Percentiles rank a stretch among this genome's conserved stretches.
Evolutionary conservation across 1,284 basidiomycete species (phyloP).

Genomic region (Mycosarcoma mackinlayi): DNA sequence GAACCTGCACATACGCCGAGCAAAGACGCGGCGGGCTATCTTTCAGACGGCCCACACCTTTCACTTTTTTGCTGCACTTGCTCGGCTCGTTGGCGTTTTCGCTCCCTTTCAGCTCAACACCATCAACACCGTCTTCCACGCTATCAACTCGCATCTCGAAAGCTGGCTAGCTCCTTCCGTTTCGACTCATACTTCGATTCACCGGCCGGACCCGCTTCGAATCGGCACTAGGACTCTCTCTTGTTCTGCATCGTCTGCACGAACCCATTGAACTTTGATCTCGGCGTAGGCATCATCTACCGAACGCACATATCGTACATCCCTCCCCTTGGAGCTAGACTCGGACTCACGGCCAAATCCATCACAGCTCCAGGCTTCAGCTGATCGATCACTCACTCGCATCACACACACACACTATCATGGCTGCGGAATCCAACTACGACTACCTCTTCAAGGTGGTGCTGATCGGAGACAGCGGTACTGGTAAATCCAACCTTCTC

Average conservation of each 20-base stretch:
- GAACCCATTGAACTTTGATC: neutral
- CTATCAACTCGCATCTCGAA: too few relatives aligned
- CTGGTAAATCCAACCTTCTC: constrained; percentile 83
- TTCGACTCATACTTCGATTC: neutral
- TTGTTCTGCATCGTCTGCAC: neutral
- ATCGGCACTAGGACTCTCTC: neutral
- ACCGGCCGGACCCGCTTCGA: neutral
- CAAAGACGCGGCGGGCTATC: constrained; percentile 6
- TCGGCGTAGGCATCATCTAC: neutral
- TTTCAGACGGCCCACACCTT: neutral
- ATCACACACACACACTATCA: constrained; percentile 23
- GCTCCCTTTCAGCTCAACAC: neutral
- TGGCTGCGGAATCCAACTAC: constrained; percentile 66
- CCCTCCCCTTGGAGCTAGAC: too few relatives aligned
- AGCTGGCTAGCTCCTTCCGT: too few relatives aligned
- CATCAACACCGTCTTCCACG: neutral
- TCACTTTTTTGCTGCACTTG: neutral
- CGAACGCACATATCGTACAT: neutral
- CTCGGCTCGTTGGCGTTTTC: too few relatives aligned
- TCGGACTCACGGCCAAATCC: too few relatives aligned
- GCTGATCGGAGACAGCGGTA: constrained; percentile 97
- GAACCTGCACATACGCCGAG: too few relatives aligned
- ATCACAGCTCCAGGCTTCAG: too few relatives aligned
- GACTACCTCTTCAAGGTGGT: constrained; percentile 72
- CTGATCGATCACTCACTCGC: neutral